phyloP scores from a whole-genome alignment of 1,284 basidiomycete species.

The Kalmanozyma brasiliensis region DNA sequence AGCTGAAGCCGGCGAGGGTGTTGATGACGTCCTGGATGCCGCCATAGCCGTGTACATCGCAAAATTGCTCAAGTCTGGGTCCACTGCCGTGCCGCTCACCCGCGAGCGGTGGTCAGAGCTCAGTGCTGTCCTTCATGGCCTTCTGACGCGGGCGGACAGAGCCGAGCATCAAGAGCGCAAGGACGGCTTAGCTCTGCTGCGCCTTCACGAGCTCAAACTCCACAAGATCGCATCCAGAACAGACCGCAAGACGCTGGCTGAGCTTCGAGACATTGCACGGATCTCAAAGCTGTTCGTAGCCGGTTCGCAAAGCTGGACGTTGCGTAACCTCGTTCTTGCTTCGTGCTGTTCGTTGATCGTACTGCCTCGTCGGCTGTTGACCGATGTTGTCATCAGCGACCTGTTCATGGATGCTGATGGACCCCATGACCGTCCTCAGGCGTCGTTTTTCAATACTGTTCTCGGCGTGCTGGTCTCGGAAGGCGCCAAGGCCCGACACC shows the following conservation, averaged over 20 bases:
- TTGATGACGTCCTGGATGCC: conserved; percentile 44
- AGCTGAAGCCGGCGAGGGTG: conserved; percentile 39
- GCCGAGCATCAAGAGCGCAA: conserved; percentile 13
- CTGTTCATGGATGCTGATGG: conserved; percentile 14
- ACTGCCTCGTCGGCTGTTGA: conserved; percentile 36
- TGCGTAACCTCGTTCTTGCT: conserved; percentile 39
- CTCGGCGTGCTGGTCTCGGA: conserved; percentile 18
- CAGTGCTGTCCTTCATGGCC: conserved; percentile 9
- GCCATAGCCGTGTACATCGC: conserved; percentile 35
- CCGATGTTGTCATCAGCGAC: conserved; percentile 15
- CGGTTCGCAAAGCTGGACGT: conserved; percentile 24
- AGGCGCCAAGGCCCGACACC: conserved; percentile 24
- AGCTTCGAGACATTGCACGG: conserved; percentile 38
- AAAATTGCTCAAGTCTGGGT: conserved; percentile 25
- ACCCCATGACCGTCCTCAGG: conserved; percentile 1
- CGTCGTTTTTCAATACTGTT: conserved; percentile 19
- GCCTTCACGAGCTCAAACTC: conserved; percentile 31
- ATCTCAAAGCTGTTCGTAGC: conserved; percentile 37
- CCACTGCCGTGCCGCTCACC: conserved; percentile 25
- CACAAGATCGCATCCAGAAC: conserved; percentile 26
- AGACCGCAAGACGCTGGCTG: conserved; percentile 27
- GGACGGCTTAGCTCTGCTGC: conserved; percentile 38
- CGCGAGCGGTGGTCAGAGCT: conserved; percentile 34
- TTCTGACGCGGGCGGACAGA: conserved; percentile 17
- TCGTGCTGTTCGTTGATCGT: conserved; percentile 30